Percentiles rank a stretch among this genome's conserved stretches.
Evolutionary conservation across 2,329 filamentous ascomycete genomes (phyloP).

Genomic region (Xylariales sp.): DNA sequence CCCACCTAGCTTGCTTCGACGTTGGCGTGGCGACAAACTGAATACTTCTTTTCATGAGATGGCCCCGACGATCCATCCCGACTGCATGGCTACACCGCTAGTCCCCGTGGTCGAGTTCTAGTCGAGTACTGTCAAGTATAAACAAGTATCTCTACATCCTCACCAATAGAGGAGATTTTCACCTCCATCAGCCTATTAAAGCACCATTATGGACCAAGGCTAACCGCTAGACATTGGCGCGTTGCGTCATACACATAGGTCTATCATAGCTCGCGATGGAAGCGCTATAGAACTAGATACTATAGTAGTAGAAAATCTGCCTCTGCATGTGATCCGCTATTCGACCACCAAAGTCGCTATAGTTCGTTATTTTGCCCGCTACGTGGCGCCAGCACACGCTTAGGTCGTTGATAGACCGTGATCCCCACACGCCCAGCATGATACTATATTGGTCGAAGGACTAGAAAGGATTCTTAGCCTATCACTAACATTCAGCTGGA

Average conservation of each 20-base stretch:
- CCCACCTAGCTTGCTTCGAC: background rate
- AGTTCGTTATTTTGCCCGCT: background rate
- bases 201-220: background rate
- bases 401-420: background rate
- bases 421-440: background rate
- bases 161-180: background rate
- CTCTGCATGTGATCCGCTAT: conserved; percentile 4
- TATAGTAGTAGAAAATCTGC: background rate
- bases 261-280: background rate
- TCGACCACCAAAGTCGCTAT: background rate
- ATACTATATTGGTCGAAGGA: background rate
- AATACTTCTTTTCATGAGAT: background rate
- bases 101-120: background rate
- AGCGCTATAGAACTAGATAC: background rate
- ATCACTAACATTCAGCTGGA: background rate
- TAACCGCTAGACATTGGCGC: background rate
- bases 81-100: conserved; percentile 12
- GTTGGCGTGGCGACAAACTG: background rate
- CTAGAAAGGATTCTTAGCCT: background rate
- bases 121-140: background rate
- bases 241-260: conserved; percentile 1
- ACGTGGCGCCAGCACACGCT: conserved; percentile 4
- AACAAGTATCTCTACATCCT: background rate
- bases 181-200: background rate
- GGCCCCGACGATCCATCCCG: conserved; percentile 5